A percentile compares a stretch with the other conserved stretches of the same genome.
Conservation (phyloP, 2,329 filamentous ascomycete species). For the Talaromyces islandicus region DNA sequence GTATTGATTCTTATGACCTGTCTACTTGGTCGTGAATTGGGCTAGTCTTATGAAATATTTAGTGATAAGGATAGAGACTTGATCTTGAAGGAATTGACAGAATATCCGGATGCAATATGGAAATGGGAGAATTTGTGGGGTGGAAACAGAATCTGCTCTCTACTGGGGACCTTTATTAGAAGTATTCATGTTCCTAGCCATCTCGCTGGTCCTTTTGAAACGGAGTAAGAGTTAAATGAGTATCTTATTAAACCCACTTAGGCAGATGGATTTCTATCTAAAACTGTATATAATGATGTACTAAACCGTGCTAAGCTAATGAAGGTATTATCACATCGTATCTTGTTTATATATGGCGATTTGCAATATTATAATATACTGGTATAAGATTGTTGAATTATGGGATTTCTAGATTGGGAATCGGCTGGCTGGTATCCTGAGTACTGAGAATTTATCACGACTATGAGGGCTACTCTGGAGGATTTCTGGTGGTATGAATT, state of each 20-base stretch:
- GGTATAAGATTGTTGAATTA: constrained; percentile 17
- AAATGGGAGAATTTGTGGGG: constrained; percentile 23
- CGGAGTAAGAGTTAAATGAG: constrained; percentile 19
- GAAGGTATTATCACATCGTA: constrained; percentile 13
- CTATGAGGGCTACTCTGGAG: constrained; percentile 13
- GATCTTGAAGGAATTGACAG: constrained; percentile 23
- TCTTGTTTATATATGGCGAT: constrained; percentile 25
- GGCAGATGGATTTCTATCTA: constrained; percentile 13
- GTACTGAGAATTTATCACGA: constrained; percentile 27
- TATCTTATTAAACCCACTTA: constrained; percentile 13
- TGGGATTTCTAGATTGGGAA: constrained; percentile 35
- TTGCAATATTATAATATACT: constrained; percentile 27
- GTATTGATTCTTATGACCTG: constrained; percentile 36
- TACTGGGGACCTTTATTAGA: constrained; percentile 21
- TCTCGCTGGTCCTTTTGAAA: constrained; percentile 5
- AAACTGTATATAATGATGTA: constrained; percentile 14
- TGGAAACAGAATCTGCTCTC: constrained; percentile 22
- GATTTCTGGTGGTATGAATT: constrained; percentile 18
- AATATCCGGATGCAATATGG: constrained; percentile 25
- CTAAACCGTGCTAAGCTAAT: constrained; percentile 12
- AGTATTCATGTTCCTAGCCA: constrained; percentile 24
- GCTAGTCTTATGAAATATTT: constrained; percentile 23
- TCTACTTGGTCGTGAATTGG: constrained; percentile 27
- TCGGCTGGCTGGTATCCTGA: constrained; percentile 34
- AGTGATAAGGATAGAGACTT: constrained; percentile 20